Evolutionary conservation across 2,329 filamentous ascomycete genomes (phyloP).

Genomic region (Metarhizium brunneum): DNA sequence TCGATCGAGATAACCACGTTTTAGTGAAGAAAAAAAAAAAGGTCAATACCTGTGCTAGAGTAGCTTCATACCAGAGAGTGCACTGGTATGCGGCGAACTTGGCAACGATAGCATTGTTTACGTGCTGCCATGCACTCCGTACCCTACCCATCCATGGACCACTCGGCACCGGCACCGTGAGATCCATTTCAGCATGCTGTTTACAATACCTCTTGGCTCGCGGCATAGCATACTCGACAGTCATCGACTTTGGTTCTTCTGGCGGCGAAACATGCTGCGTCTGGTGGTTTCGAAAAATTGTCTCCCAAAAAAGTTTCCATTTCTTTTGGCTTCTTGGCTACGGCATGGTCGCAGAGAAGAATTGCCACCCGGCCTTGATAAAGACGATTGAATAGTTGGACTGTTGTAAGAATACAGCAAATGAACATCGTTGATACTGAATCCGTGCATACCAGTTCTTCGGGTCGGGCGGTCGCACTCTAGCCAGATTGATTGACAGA

Average conservation of each 20-base stretch:
- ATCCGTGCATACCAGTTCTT: too few relatives aligned
- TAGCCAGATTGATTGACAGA: too few relatives aligned
- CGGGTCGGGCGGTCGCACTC: too few relatives aligned
- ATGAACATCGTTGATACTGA: too few relatives aligned
- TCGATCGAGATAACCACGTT: background rate
- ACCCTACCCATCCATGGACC: background rate
- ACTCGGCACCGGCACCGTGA: background rate
- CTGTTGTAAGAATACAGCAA: too few relatives aligned
- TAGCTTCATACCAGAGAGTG: background rate
- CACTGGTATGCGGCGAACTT: slow-evolving; percentile 1
- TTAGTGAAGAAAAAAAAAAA: background rate
- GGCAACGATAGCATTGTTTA: background rate
- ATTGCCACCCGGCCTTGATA: too few relatives aligned
- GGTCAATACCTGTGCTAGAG: background rate
- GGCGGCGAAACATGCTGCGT: background rate
- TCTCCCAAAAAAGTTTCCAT: background rate
- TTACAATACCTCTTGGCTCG: background rate
- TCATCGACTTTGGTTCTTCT: background rate
- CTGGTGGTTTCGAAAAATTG: background rate
- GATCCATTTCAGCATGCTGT: background rate
- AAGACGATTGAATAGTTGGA: too few relatives aligned
- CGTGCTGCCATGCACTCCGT: background rate
- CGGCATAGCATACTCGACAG: background rate
- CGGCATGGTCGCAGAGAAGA: too few relatives aligned
- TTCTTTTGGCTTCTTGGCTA: too few relatives aligned